These are phyloP conservation scores for Juncus inflexus DNA, from an alignment of 176 grass and related monocot species.

Conservation along the genomic window DNA sequence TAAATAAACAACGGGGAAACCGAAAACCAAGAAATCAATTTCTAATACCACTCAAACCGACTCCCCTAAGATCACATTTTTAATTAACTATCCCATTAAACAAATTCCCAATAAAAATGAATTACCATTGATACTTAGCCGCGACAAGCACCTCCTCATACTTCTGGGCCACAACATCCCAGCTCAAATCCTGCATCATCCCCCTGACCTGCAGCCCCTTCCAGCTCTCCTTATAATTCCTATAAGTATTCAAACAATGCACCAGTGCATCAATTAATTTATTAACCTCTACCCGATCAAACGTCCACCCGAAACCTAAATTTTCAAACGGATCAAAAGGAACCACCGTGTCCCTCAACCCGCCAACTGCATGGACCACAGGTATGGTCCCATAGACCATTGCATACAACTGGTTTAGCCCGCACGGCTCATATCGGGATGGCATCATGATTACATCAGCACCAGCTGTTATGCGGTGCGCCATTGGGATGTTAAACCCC, in stretches of 20 bases:
- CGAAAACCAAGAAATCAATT: background rate
- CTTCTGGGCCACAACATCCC: slow-evolving; percentile 72
- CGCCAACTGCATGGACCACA: slow-evolving; percentile 87
- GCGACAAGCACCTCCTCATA: slow-evolving; percentile 89
- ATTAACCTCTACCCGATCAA: slow-evolving; percentile 53
- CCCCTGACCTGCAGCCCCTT: slow-evolving; percentile 56
- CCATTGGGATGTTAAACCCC: slow-evolving; percentile 76
- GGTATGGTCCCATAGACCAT: slow-evolving; percentile 85
- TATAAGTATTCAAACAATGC: slow-evolving; percentile 77
- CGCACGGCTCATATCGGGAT: slow-evolving; percentile 91
- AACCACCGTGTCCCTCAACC: slow-evolving; percentile 74
- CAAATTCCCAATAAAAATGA: background rate
- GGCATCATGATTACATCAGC: slow-evolving; percentile 75
- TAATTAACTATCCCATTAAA: background rate
- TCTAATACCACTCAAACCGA: background rate
- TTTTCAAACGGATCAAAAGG: slow-evolving; percentile 61
- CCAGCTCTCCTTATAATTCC: slow-evolving; percentile 81
- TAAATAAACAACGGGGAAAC: background rate
- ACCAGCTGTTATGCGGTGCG: slow-evolving; percentile 74
- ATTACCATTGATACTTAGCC: slow-evolving; percentile 97
- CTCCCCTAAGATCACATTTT: background rate
- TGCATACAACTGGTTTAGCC: slow-evolving; percentile 91
- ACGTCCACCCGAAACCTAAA: slow-evolving; percentile 72
- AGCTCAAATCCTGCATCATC: slow-evolving; percentile 83
- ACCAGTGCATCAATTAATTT: slow-evolving; percentile 61